Percentiles rank a stretch among this genome's conserved stretches.
Conservation (phyloP, 306 rosid species). For the Dalbergia cochinchinensis region DNA sequence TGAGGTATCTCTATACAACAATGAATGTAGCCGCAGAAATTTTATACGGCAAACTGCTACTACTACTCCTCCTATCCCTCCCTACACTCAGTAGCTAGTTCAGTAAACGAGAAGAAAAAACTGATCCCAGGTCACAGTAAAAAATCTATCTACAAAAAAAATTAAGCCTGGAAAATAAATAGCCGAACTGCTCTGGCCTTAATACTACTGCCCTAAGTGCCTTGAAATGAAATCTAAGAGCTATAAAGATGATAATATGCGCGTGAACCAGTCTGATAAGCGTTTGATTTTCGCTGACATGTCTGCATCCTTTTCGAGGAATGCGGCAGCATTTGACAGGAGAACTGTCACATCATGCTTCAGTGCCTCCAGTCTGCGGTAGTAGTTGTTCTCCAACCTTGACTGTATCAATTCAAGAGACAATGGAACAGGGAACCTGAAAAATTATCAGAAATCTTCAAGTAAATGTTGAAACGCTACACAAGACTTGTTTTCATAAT, state of each 20-base stretch:
- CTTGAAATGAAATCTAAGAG: slow-evolving; percentile 36
- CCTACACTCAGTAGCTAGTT: slow-evolving; percentile 48
- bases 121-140: slow-evolving; percentile 37
- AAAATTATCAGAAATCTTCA: slow-evolving; percentile 40
- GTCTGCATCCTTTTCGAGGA: slow-evolving; percentile 67
- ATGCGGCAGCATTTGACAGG: slow-evolving; percentile 69
- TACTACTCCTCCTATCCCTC: slow-evolving; percentile 46
- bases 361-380: slow-evolving; percentile 88
- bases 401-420: slow-evolving; percentile 74
- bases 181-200: slow-evolving; percentile 54
- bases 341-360: slow-evolving; percentile 77
- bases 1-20: slow-evolving; percentile 71
- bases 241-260: slow-evolving; percentile 68
- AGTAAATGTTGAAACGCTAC: slow-evolving; percentile 4
- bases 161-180: slow-evolving; percentile 41
- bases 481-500: too few species aligned
- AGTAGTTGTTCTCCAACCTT: slow-evolving; percentile 86
- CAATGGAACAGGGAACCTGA: slow-evolving; percentile 92
- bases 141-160: slow-evolving; percentile 68
- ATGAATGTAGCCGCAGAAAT: slow-evolving; percentile 65
- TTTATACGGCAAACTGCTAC: slow-evolving; percentile 60
- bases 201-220: slow-evolving; percentile 44
- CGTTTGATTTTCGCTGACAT: slow-evolving; percentile 64
- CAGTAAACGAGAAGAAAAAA: slow-evolving; percentile 31
- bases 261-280: slow-evolving; percentile 84